These are phyloP conservation scores for Colletotrichum salicis DNA, from an alignment of 2,329 filamentous ascomycete species.

Conservation along the genomic window DNA sequence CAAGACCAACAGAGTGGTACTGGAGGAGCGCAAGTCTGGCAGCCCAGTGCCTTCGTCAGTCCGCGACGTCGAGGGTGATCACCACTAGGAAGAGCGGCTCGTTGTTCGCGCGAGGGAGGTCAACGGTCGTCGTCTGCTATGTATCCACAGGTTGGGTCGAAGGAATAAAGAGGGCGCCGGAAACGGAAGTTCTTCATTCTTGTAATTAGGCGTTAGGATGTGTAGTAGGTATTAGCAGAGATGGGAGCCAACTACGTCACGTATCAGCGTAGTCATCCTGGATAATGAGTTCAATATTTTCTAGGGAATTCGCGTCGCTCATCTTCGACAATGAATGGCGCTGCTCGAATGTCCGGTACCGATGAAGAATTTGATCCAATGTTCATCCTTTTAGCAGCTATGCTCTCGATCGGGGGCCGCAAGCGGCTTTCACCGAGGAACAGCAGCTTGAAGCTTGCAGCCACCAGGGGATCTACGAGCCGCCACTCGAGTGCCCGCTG, in stretches of 20 bases:
- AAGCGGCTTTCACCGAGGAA: conserved; percentile 2
- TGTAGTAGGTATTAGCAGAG: neutral
- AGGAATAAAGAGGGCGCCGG: conserved; percentile 10
- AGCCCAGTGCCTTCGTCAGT: conserved; percentile 41
- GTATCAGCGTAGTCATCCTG: neutral
- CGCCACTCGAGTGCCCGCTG: neutral
- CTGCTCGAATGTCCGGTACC: neutral
- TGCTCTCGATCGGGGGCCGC: neutral
- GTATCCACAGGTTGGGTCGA: neutral
- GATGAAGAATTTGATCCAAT: neutral
- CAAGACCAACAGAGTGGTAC: conserved; percentile 42
- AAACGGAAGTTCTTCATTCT: neutral
- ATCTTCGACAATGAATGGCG: neutral
- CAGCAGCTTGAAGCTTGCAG: neutral
- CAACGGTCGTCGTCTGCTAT: neutral
- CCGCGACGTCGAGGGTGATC: conserved; percentile 21
- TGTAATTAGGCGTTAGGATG: neutral
- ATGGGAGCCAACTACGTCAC: conserved; percentile 1
- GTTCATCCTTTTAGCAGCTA: neutral
- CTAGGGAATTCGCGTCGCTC: neutral
- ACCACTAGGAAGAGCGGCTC: neutral
- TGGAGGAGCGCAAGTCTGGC: conserved; percentile 46
- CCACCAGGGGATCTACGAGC: neutral
- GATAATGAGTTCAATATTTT: neutral
- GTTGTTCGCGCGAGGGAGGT: neutral